These are phyloP conservation scores for Harringtonia aguacate DNA, from an alignment of 2,329 filamentous ascomycete genomes.

Conservation along the genomic window DNA sequence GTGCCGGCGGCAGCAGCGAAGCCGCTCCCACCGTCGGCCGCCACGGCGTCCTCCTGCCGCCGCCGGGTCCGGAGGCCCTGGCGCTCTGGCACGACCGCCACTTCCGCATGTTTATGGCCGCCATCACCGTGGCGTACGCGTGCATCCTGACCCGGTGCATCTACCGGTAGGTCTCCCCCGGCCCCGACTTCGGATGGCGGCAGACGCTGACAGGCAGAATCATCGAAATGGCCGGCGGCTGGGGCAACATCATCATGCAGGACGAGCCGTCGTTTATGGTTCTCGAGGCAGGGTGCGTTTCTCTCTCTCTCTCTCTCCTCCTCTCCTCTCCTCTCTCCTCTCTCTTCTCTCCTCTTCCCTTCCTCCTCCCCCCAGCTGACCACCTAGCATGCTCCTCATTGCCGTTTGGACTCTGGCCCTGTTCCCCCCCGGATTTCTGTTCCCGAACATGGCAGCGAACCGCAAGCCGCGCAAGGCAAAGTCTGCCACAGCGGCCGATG, in stretches of 20 bases:
- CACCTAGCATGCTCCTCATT: constrained; percentile 34
- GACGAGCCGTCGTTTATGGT: constrained; percentile 49
- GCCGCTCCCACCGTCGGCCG: too few species aligned
- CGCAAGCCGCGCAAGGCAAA: constrained; percentile 8
- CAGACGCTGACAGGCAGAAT: constrained; percentile 29
- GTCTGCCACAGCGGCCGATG: background rate
- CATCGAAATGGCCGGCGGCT: constrained; percentile 53
- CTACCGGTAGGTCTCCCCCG: constrained; percentile 42
- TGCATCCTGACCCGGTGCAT: constrained; percentile 41
- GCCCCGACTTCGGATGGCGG: too few species aligned
- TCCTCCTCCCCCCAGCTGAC: background rate
- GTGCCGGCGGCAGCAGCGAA: too few species aligned
- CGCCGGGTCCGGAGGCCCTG: constrained; percentile 13
- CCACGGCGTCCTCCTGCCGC: too few species aligned
- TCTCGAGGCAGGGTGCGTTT: constrained; percentile 39
- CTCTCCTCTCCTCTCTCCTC: too few species aligned
- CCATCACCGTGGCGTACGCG: constrained; percentile 32
- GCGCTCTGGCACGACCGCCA: constrained; percentile 30
- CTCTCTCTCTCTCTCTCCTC: background rate
- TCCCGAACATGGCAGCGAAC: constrained; percentile 37
- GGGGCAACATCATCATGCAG: constrained; percentile 54
- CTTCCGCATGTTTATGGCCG: constrained; percentile 32
- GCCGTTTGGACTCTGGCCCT: constrained; percentile 36
- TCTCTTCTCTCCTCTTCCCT: too few species aligned
- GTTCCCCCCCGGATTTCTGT: constrained; percentile 44